Conservation (phyloP, 768 basidiomycete genomes). For the Dacryopinax primogenitus region DNA sequence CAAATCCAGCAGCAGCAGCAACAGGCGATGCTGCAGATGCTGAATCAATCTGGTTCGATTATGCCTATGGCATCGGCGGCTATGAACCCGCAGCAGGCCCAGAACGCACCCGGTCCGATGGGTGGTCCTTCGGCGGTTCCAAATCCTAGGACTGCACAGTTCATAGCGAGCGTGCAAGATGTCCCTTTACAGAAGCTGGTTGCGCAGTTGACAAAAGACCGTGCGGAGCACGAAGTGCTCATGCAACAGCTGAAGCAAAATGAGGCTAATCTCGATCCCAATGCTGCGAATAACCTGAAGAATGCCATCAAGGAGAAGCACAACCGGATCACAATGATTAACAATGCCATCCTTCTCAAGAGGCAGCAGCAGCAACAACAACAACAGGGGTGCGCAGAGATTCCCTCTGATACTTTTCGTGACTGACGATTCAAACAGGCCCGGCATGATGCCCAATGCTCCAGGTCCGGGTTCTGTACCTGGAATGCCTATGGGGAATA, state of each 20-base stretch:
- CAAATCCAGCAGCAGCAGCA: constrained; percentile 15
- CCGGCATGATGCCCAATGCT: background rate
- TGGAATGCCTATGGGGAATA: background rate
- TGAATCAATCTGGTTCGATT: background rate
- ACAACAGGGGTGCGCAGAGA: background rate
- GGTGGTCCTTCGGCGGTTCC: background rate
- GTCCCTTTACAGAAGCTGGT: background rate
- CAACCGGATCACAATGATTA: background rate
- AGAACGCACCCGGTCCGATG: background rate
- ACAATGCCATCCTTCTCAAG: background rate
- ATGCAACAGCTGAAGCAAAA: background rate
- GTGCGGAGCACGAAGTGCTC: background rate
- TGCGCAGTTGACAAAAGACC: background rate
- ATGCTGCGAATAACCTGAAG: background rate
- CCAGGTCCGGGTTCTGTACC: background rate
- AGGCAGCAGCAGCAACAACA: background rate
- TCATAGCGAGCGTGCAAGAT: background rate
- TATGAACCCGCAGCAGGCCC: background rate
- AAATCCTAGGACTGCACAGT: too few relatives aligned
- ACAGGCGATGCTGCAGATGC: constrained; percentile 1
- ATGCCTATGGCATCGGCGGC: background rate
- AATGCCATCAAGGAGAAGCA: background rate
- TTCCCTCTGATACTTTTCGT: background rate
- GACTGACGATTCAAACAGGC: background rate
- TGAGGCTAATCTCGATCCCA: too few relatives aligned